A percentile compares a stretch with the other conserved stretches of the same genome.
phyloP scores from a whole-genome alignment of 108 stramenopile genomes.

The Conticribra weissflogii region DNA sequence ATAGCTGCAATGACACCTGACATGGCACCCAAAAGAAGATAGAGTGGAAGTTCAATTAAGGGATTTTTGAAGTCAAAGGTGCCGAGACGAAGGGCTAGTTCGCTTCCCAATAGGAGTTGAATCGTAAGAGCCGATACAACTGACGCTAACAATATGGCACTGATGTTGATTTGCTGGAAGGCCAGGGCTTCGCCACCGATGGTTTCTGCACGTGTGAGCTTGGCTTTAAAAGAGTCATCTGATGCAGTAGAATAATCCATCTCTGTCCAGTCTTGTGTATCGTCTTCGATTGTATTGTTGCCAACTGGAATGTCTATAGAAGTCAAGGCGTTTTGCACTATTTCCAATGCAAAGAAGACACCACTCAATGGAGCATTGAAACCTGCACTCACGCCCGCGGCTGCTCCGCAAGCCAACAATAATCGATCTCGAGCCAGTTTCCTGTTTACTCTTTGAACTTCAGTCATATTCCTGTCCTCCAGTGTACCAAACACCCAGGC shows the following conservation, averaged over 20 bases:
- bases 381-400: constrained; percentile 92
- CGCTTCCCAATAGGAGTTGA: constrained; percentile 72
- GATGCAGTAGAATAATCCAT: constrained; percentile 2
- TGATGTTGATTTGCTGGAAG: constrained; percentile 61
- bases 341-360: constrained; percentile 93
- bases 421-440: constrained; percentile 63
- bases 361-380: constrained; percentile 95
- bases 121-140: constrained; percentile 80
- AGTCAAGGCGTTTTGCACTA: constrained; percentile 66
- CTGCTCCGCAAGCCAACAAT: constrained; percentile 84
- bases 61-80: constrained; percentile 71
- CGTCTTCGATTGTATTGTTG: constrained; percentile 11
- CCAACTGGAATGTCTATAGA: constrained; percentile 35
- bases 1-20: constrained; percentile 71
- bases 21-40: constrained; percentile 78
- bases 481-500: constrained; percentile 39
- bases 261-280: not conserved
- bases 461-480: constrained; percentile 39
- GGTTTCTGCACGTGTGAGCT: constrained; percentile 7
- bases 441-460: constrained; percentile 37
- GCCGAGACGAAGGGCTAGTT: constrained; percentile 67
- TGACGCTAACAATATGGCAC: constrained; percentile 74
- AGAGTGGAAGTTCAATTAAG: constrained; percentile 84
- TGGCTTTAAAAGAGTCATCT: not conserved
- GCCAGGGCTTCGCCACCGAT: constrained; percentile 50